Percentiles rank a stretch among this genome's conserved stretches.
Conservation (phyloP, 164 flowering plant species). For the Vitis rotundifolia region DNA sequence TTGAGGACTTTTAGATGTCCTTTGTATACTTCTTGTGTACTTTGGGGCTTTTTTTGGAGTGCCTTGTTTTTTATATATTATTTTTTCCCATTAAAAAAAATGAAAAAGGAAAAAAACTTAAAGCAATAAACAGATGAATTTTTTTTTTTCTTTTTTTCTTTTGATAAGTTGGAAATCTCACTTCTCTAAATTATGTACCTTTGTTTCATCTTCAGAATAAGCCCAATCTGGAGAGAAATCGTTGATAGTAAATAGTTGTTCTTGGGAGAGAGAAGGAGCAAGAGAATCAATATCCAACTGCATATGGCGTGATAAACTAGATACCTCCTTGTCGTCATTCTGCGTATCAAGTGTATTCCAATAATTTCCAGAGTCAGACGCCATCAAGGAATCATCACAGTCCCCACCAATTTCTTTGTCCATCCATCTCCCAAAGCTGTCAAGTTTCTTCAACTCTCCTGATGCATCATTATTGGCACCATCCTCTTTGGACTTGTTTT, state of each 20-base stretch:
- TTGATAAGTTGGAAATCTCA: too few relatives aligned
- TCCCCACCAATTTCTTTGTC: conserved; percentile 65
- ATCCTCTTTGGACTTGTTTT: conserved; percentile 17
- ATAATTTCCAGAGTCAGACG: conserved; percentile 57
- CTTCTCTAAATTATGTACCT: conserved; percentile 33
- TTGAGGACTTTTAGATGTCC: too few relatives aligned
- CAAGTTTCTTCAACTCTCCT: conserved; percentile 54
- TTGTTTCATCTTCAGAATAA: conserved; percentile 51
- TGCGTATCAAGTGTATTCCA: conserved; percentile 56
- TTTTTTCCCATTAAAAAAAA: too few relatives aligned
- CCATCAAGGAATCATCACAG: conserved; percentile 63
- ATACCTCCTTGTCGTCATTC: conserved; percentile 54
- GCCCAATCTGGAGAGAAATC: conserved; percentile 86
- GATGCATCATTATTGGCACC: conserved; percentile 17
- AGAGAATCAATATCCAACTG: conserved; percentile 52
- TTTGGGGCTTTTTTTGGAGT: too few relatives aligned
- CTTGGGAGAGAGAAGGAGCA: conserved; percentile 72
- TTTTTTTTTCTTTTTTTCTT: too few relatives aligned
- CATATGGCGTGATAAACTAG: conserved; percentile 58
- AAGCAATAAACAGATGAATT: too few relatives aligned
- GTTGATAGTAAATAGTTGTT: conserved; percentile 62
- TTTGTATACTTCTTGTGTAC: too few relatives aligned
- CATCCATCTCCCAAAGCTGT: conserved; percentile 81
- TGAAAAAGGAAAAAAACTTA: too few relatives aligned
- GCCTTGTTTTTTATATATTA: too few relatives aligned